Base-by-base conservation (phyloP, 768 basidiomycete genomes). In the Clitopilus passeckerianus region DNA sequence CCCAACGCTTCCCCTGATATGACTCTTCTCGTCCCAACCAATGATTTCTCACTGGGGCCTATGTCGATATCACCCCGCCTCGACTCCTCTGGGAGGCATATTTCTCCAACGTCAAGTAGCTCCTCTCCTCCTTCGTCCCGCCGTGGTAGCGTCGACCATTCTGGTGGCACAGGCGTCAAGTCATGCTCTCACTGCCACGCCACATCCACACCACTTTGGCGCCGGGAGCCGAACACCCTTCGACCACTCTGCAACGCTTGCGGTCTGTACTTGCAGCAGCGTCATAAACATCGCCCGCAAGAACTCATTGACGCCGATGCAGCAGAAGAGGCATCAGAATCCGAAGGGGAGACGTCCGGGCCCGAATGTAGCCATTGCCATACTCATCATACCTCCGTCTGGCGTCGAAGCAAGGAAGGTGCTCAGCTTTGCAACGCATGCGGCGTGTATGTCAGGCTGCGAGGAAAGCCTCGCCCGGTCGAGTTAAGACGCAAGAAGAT, bases 341-440 rank as follows among this genome's bases (percentile, higher is more conserved):
- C 74, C 12, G 78, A 78, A 43, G 66, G 66, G 15, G 76, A 78
- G 61, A 72, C 72, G 24, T 68, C 70, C 35, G 78, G 77, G 8
- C 80, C 79, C 1, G 75, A 80, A 63, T 81, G 80, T 53, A 79
- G 75, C 57, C 80, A 80, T 66, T 81, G 80, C 60, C 74, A 72
- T 58, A 80, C 80, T 8, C 78, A 77, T 57, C 75, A 73, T 43
- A 81, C 80, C 2, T 79, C 78, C 7, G 80, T 81, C 43, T 81
- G 80, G 80, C 71, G 80, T 37, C 69, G 80, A 54, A 79, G 78
- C 63, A 81, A 81, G 66, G 71, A 76, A 1, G 80, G 80, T 0
- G 77, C 76, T 12, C 78, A 79, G 63, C 71, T 81, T 1, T 81
- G 80, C 65, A 81, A 81, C 56, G 80, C 80, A 5, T 81, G 80